Evolutionary conservation across 2,329 filamentous ascomycete species (phyloP), one percentile per base, ranked within the genome.

Genomic region (Pleoardoris graminearum): DNA sequence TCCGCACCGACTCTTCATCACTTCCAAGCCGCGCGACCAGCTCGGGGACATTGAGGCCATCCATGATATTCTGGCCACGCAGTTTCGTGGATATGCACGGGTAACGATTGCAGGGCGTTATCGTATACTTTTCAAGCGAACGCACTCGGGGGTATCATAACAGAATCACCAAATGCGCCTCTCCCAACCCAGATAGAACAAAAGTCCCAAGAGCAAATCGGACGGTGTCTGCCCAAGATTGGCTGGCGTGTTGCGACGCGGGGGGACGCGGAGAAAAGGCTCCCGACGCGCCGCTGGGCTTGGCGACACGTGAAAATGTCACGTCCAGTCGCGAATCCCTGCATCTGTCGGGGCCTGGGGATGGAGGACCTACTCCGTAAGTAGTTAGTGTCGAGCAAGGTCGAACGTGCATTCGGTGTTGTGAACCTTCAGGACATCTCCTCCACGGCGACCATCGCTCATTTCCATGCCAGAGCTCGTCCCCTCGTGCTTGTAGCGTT

Each of bases 1-100:
- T 99, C 69, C 92, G 90, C 63, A 90, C 87, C 51, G 90, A 92
- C 80, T 99, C 94, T 76, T 96, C 83, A 51, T 84, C 81, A 61
- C 82, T 83, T 38, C 80, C 78, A 53, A 87, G 76, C 47, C 82
- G 79, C 57, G 80, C 77, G 54, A 86, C 81, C 60, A 86, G 75
- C 60, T 85, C 82, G 42, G 80, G 73, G 55, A 85, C 75, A 66
- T 81, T 80, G 66, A 80, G 73, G 66, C 73, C 79, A 52, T 83
- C 81, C 81, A 84, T 83, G 54, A 49, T 55, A 39, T 47, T 42
- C 42, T 43, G 53, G 29, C 7, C 22, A 16, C 16, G 29, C 6
- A 23, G 10, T 42, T 11, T 25, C 35, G 48, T 48, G 36, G 21
- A 19, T 52, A 37, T 29, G 43, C 51, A 45, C 47, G 30, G 56